Conservation (phyloP, 805 yeast species). For the Isabelozyma heimii region DNA sequence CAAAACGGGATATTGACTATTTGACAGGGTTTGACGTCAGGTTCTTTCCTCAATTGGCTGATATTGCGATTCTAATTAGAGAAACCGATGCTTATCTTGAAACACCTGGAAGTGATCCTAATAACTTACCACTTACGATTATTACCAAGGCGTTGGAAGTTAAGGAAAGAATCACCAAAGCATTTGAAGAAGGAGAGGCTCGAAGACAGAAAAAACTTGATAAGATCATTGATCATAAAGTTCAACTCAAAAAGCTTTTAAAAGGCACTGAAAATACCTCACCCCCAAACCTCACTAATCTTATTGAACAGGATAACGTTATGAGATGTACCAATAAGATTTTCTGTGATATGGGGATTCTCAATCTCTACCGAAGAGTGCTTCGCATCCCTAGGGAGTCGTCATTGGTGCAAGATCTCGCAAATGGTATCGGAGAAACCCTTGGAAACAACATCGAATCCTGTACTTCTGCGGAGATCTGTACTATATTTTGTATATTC, state of each 20-base stretch:
- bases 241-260: conserved; percentile 1
- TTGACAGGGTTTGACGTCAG: conserved; percentile 65
- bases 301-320: conserved; percentile 29
- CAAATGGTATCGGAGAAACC: conserved; percentile 35
- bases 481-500: conserved; percentile 54
- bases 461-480: conserved; percentile 51
- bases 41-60: conserved; percentile 56
- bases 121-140: conserved; percentile 14
- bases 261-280: conserved; percentile 3
- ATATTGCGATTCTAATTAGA: conserved; percentile 37
- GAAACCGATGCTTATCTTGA: conserved; percentile 17
- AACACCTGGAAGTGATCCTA: neutral
- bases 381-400: conserved; percentile 46
- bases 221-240: conserved; percentile 12
- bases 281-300: conserved; percentile 14
- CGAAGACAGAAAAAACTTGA: conserved; percentile 21
- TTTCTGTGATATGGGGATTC: conserved; percentile 51
- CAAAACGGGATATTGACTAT: conserved; percentile 51
- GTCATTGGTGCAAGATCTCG: conserved; percentile 46
- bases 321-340: conserved; percentile 50
- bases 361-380: conserved; percentile 58
- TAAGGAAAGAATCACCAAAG: conserved; percentile 16
- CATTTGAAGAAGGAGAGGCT: conserved; percentile 24
- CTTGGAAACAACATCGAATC: conserved; percentile 40
- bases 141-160: conserved; percentile 24